Percentiles rank a stretch among this genome's conserved stretches.
These are phyloP conservation scores for Curvularia sp. DNA, from an alignment of 2,329 filamentous ascomycete genomes.

Conservation along the genomic window DNA sequence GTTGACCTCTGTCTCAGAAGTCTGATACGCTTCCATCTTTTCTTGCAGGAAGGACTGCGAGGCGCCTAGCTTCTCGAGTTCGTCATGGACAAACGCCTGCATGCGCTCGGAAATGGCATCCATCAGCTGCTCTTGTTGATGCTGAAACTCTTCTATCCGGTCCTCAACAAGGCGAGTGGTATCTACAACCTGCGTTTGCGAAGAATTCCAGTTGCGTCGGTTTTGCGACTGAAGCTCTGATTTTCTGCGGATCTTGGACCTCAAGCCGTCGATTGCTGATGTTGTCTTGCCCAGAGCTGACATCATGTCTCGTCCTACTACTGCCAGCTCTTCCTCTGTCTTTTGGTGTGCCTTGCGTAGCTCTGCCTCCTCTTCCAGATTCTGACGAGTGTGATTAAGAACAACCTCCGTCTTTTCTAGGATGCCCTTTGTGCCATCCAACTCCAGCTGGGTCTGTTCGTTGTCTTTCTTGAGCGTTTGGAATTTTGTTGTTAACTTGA, in stretches of 20 bases:
- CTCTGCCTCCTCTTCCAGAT: constrained; percentile 78
- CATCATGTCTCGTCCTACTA: constrained; percentile 77
- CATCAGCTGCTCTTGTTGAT: constrained; percentile 75
- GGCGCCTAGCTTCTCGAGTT: constrained; percentile 73
- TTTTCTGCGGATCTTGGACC: constrained; percentile 85
- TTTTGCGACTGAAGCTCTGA: constrained; percentile 84
- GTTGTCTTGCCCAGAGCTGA: constrained; percentile 80
- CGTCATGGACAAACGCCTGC: constrained; percentile 76
- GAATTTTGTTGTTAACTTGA: constrained; percentile 84
- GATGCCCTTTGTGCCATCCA: constrained; percentile 81
- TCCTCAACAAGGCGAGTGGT: constrained; percentile 80
- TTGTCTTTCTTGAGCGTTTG: constrained; percentile 89
- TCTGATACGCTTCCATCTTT: constrained; percentile 71
- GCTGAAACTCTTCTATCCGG: constrained; percentile 74
- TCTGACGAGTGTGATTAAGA: constrained; percentile 76
- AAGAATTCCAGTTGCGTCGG: constrained; percentile 77
- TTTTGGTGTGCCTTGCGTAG: constrained; percentile 83
- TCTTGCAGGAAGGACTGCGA: constrained; percentile 75
- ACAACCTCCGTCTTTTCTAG: constrained; percentile 89
- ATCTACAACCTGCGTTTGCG: constrained; percentile 76
- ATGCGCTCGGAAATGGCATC: constrained; percentile 73
- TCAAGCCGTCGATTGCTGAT: constrained; percentile 78
- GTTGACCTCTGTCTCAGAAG: constrained; percentile 72
- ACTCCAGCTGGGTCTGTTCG: constrained; percentile 72
- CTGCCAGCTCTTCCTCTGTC: constrained; percentile 79